Percentiles rank a stretch among this genome's conserved stretches.
phyloP scores from a whole-genome alignment of 345 rosid species.

The Geranium rotundifolium region DNA sequence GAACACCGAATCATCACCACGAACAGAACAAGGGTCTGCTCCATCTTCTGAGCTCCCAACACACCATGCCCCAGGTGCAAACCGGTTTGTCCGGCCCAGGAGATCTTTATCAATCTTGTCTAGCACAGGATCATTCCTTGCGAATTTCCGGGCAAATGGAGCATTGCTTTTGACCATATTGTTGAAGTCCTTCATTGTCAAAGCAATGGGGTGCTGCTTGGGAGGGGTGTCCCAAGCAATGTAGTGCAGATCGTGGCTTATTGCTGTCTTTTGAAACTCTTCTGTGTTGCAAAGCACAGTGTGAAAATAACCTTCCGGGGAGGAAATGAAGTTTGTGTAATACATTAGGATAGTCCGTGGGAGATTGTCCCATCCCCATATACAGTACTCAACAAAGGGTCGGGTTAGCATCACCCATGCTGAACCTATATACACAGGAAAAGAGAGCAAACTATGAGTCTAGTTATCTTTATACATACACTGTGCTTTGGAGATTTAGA shows the following conservation, averaged over 20 bases:
- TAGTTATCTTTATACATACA: not conserved
- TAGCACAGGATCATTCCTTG: conserved; percentile 58
- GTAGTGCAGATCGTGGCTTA: conserved; percentile 82
- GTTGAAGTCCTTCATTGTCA: conserved; percentile 55
- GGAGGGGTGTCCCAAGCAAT: conserved; percentile 97
- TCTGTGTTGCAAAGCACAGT: conserved; percentile 71
- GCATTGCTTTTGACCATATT: conserved; percentile 76
- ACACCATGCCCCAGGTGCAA: conserved; percentile 81
- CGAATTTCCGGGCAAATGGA: conserved; percentile 82
- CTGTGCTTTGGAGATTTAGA: no score
- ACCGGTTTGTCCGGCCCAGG: conserved; percentile 46
- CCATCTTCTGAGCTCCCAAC: conserved; percentile 43
- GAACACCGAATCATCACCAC: conserved; percentile 49
- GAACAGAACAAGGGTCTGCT: conserved; percentile 51
- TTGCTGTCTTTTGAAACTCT: conserved; percentile 48
- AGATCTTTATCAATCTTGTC: conserved; percentile 78
- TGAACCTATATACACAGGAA: conserved; percentile 42
- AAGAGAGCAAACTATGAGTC: not conserved
- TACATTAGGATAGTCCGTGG: conserved; percentile 80
- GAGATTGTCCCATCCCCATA: conserved; percentile 87
- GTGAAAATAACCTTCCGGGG: conserved; percentile 97
- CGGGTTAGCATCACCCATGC: conserved; percentile 78
- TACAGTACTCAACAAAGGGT: conserved; percentile 65
- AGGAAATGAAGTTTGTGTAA: conserved; percentile 71
- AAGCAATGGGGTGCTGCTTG: conserved; percentile 70